Conservation (phyloP, 164 flowering plant species). For the Amborella trichopoda region DNA sequence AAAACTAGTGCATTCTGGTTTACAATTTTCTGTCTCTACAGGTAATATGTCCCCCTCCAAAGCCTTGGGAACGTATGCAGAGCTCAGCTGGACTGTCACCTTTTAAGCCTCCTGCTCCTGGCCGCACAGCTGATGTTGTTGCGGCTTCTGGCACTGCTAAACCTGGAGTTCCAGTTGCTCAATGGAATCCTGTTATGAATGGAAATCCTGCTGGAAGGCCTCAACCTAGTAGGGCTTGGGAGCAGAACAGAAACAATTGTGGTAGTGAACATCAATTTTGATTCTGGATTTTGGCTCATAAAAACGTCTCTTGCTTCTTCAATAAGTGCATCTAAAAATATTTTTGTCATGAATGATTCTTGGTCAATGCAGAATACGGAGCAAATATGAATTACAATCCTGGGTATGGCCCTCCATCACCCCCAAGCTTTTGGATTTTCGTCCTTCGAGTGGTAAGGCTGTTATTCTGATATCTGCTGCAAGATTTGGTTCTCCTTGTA, state of each 20-base stretch:
- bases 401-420: constrained; percentile 63
- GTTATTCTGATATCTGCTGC: too few relatives aligned
- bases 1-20: too few relatives aligned
- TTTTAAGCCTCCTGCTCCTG: constrained; percentile 71
- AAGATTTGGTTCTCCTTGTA: too few relatives aligned
- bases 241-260: constrained; percentile 46
- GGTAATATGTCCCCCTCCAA: constrained; percentile 50
- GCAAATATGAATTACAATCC: constrained; percentile 41
- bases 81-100: constrained; percentile 69
- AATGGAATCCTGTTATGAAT: constrained; percentile 26
- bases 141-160: constrained; percentile 93
- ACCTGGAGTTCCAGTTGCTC: constrained; percentile 60
- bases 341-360: neutral
- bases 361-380: constrained; percentile 35
- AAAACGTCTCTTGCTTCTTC: too few relatives aligned
- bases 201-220: constrained; percentile 55
- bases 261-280: constrained; percentile 35
- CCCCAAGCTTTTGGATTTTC: constrained; percentile 93
- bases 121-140: constrained; percentile 77
- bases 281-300: neutral
- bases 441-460: constrained; percentile 63
- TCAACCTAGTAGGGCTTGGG: constrained; percentile 88
- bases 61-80: constrained; percentile 76
- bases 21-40: too few relatives aligned
- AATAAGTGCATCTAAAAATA: neutral